Evolutionary conservation across 2,329 filamentous ascomycete species (phyloP), one percentile per base, ranked within the genome.

Genomic region (Colletotrichum orchidophilum): DNA sequence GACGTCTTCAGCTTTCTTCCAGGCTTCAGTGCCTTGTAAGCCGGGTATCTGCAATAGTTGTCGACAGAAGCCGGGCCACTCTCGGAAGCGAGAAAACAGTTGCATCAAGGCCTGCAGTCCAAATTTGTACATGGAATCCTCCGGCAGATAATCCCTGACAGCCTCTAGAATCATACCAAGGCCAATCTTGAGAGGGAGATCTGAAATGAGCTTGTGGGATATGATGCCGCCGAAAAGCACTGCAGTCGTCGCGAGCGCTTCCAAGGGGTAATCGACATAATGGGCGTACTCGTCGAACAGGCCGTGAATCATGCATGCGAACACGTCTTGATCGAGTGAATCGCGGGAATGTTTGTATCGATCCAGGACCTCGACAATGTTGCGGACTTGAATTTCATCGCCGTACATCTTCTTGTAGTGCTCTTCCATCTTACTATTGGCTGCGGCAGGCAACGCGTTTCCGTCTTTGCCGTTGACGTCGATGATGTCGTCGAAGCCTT

Each of bases 331-430:
- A 72, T 98, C 94, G 18, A 92, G 85, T 1, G 94, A 88, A 71
- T 96, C 93, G 58, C 91, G 90, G 0, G 97, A 98, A 66, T 91
- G 91, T 80, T 99, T 98, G 83, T 97, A 97, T 66, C 90, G 88
- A 74, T 94, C 92, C 77, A 99, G 89, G 49, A 94, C 90, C 73
- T 93, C 91, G 62, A 99, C 93, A 74, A 99, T 93, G 65, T 94
- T 91, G 66, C 94, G 90, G 21, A 98, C 93, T 73, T 96, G 92
- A 24, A 95, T 91, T 75, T 98, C 94, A 74, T 94, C 93, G 74
- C 94, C 93, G 79, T 99, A 99, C 95, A 99, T 98, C 77, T 94
- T 94, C 82, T 97, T 98, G 81, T 98, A 99, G 73, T 97, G 92
- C 75, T 98, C 94, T 78, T 98, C 95, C 96, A 99, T 99, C 80